Evolutionary conservation across 2,329 filamentous ascomycete species (phyloP), one percentile per base, ranked within the genome.

Genomic region (Didymellaceae sp.): DNA sequence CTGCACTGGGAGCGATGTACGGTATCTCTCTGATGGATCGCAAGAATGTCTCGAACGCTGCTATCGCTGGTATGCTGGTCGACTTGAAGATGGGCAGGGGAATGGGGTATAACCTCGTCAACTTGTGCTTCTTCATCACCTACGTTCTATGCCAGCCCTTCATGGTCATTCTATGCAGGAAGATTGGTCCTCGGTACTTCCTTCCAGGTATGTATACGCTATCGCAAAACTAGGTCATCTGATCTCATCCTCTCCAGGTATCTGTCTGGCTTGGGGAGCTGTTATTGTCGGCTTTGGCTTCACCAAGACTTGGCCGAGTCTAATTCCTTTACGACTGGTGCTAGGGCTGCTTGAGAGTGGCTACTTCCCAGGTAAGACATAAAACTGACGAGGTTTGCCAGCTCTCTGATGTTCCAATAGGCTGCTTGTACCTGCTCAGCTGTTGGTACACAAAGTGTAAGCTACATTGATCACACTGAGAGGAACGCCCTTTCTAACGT

Each of bases 81-180:
- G 62, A 66, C 22, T 47, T 66, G 6, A 47, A 49, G 14, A 59
- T 66, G 58, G 22, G 35, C 6, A 44, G 49, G 13, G 63, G 62
- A 1, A 43, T 47, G 26, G 53, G 53, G 0, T 66, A 65, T 43
- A 63, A 61, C 14, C 48, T 66, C 3, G 58, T 66, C 46, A 65
- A 62, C 18, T 45, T 65, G 24, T 61, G 58, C 44, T 66, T 66
- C 47, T 66, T 66, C 41, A 65, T 63, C 41, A 63, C 63, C 7
- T 65, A 66, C 24, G 57, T 65, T 24, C 52, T 63, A 13, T 58
- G 50, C 28, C 58, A 65, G 48, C 62, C 63, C 1, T 57, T 62
- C 40, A 59, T 61, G 55, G 60, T 61, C 14, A 44, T 65, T 17
- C 6, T 61, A 2, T 60, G 57, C 33, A 43, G 63, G 2, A 60